phyloP scores from a whole-genome alignment of 345 rosid genomes.

The Brassica rapa region DNA sequence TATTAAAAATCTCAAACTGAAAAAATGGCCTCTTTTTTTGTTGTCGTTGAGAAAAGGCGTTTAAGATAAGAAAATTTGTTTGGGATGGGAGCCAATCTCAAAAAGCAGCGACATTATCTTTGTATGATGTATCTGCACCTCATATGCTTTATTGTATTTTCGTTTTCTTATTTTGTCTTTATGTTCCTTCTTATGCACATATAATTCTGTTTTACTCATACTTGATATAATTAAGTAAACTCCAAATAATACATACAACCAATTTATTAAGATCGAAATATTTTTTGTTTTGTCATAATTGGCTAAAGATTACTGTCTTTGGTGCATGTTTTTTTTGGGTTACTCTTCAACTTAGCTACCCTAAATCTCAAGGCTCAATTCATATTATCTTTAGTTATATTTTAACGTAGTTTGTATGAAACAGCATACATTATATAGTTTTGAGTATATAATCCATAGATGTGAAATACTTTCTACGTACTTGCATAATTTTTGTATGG shows the following conservation, averaged over 20 bases:
- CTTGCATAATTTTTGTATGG: conserved; percentile 8
- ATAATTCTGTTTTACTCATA: conserved; percentile 3
- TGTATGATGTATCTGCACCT: conserved; percentile 39
- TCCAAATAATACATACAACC: neutral
- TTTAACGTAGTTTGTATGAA: conserved; percentile 1
- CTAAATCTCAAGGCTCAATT: conserved; percentile 11
- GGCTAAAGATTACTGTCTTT: conserved; percentile 15
- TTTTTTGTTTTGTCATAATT: conserved; percentile 30
- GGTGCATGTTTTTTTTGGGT: neutral
- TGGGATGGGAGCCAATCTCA: conserved; percentile 43
- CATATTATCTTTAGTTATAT: neutral
- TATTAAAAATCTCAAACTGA: neutral
- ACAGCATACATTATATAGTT: neutral
- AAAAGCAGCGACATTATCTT: conserved; percentile 40
- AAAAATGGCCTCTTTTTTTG: neutral
- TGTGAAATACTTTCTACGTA: neutral
- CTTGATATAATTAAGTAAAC: neutral
- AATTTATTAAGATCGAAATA: conserved; percentile 9
- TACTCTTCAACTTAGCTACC: conserved; percentile 7
- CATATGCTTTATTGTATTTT: conserved; percentile 27
- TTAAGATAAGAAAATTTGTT: conserved; percentile 37
- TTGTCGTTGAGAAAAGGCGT: neutral
- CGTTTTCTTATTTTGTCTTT: neutral
- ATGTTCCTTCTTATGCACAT: neutral
- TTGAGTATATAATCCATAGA: neutral